phyloP scores from a whole-genome alignment of 1,284 basidiomycete genomes.

The Boletellus deceptivus region DNA sequence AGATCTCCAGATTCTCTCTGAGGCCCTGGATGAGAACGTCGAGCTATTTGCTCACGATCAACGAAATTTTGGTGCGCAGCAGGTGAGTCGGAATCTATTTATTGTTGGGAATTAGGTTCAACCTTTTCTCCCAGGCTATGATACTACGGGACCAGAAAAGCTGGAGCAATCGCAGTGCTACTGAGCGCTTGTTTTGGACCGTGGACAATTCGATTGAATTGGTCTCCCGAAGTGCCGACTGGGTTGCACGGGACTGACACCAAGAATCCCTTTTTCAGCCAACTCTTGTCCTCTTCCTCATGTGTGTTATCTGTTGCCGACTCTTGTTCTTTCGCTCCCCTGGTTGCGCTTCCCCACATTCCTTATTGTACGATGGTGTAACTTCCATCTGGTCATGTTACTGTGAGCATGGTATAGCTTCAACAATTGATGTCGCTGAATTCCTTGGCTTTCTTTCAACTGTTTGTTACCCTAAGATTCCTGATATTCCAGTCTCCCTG shows the following conservation, averaged over 20 bases:
- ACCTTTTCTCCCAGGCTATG: constrained; percentile 63
- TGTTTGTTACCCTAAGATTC: constrained; percentile 23
- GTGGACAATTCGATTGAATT: constrained; percentile 83
- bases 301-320: constrained; percentile 14
- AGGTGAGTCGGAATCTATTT: constrained; percentile 50
- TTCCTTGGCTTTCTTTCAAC: constrained; percentile 11
- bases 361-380: constrained; percentile 31
- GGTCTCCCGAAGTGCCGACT: constrained; percentile 76
- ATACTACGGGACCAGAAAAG: constrained; percentile 89
- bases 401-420: constrained; percentile 8
- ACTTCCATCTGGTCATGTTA: constrained; percentile 16
- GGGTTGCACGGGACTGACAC: constrained; percentile 69
- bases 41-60: constrained; percentile 88
- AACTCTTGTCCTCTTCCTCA: not conserved
- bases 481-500: constrained; percentile 11
- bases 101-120: not conserved
- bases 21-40: constrained; percentile 87
- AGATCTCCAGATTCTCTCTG: constrained; percentile 80
- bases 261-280: not conserved
- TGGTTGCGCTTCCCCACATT: constrained; percentile 2
- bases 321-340: constrained; percentile 5
- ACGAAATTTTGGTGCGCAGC: constrained; percentile 90
- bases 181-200: constrained; percentile 87
- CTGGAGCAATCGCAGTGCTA: constrained; percentile 85
- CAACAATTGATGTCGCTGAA: constrained; percentile 14